A percentile compares a stretch with the other conserved stretches of the same genome.
Conservation (phyloP, 2,329 filamentous ascomycete species). For the Nigrospora oryzae region DNA sequence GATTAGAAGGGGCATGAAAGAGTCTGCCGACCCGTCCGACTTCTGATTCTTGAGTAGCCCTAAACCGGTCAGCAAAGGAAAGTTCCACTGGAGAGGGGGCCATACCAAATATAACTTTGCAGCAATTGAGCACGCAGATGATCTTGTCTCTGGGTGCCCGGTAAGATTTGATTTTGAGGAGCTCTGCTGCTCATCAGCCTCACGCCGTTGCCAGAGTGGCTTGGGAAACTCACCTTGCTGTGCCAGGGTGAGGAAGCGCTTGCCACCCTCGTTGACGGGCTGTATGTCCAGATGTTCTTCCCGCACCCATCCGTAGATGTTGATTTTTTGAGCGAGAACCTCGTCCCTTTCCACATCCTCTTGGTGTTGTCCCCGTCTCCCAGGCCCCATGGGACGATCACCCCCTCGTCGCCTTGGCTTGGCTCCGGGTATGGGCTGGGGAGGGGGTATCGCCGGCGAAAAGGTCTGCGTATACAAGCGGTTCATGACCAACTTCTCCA, state of each 20-base stretch:
- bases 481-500: conserved; percentile 99
- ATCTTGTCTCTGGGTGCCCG: conserved; percentile 97
- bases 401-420: conserved; percentile 61
- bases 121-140: conserved; percentile 96
- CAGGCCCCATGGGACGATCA: conserved; percentile 65
- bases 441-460: conserved; percentile 81
- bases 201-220: not conserved
- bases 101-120: conserved; percentile 95
- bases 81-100: not conserved
- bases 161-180: conserved; percentile 94
- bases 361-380: conserved; percentile 90
- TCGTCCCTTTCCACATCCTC: conserved; percentile 97
- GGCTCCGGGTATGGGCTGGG: conserved; percentile 62
- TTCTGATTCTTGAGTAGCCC: conserved; percentile 86
- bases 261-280: conserved; percentile 74
- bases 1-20: conserved; percentile 90
- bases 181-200: conserved; percentile 44
- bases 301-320: conserved; percentile 90
- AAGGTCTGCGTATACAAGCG: conserved; percentile 92
- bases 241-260: conserved; percentile 78
- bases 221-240: conserved; percentile 58
- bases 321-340: conserved; percentile 90
- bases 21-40: conserved; percentile 89
- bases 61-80: conserved; percentile 19
- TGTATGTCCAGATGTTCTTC: conserved; percentile 93